These are phyloP conservation scores for Oehlia diaphana DNA, from an alignment of 192 early-diverging fungal species.

Conservation along the genomic window DNA sequence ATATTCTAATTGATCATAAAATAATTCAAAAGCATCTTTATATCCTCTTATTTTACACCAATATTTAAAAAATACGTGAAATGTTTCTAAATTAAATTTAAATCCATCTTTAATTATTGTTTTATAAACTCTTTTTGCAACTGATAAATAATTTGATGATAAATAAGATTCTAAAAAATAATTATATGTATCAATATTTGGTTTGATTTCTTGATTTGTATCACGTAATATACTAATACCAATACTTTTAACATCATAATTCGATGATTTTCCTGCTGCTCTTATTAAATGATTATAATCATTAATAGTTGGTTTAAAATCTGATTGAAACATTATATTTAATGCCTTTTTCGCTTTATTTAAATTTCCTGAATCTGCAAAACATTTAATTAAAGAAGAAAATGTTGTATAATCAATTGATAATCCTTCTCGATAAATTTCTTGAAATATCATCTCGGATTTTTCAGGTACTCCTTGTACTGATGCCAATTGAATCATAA, in stretches of 20 bases:
- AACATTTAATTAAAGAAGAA: background rate
- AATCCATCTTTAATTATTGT: background rate
- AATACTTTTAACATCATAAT: background rate
- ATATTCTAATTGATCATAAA: constrained; percentile 1
- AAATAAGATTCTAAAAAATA: background rate
- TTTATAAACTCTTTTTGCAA: background rate
- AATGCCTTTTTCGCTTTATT: background rate
- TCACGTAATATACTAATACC: background rate
- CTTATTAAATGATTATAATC: constrained; percentile 1
- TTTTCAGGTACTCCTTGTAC: background rate
- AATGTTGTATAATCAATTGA: background rate
- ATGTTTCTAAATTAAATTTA: background rate
- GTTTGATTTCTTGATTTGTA: background rate
- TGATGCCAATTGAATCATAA: background rate
- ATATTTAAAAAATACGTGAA: background rate
- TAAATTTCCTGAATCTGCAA: background rate
- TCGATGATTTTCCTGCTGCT: background rate
- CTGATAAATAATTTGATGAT: background rate
- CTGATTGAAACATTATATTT: background rate
- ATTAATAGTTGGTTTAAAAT: background rate
- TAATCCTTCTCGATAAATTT: background rate
- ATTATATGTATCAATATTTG: constrained; percentile 3
- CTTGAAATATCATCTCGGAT: background rate
- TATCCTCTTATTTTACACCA: background rate
- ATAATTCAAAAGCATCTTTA: background rate